Percentiles rank a stretch among this genome's conserved stretches.
Conservation (phyloP, 257 asterid genomes). For the Jaltomata sinuosa region DNA sequence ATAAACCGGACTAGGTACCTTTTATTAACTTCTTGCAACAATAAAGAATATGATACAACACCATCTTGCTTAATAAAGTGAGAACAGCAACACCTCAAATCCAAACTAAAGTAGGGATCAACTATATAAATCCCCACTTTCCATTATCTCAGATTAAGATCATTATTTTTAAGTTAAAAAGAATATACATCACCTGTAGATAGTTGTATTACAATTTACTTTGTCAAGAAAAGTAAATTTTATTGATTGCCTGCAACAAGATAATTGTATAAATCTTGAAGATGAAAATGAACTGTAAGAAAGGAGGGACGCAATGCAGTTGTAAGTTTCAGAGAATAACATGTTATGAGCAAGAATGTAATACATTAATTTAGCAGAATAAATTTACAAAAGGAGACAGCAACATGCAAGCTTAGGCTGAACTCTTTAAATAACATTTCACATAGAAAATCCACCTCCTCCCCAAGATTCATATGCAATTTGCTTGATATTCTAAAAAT, state of each 20-base stretch:
- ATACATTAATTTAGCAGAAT: not conserved
- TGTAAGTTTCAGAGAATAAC: not conserved
- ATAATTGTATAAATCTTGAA: not conserved
- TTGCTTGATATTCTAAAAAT: not conserved
- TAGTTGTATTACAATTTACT: not conserved
- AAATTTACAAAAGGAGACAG: not conserved
- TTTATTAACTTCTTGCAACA: not conserved
- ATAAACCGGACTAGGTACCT: not conserved
- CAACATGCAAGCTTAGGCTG: not conserved
- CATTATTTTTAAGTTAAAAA: not conserved
- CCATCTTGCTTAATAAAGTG: not conserved
- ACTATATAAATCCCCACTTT: not conserved
- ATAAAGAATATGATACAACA: not conserved
- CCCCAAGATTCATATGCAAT: not conserved
- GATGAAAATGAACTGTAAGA: not conserved
- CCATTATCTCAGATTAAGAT: not conserved
- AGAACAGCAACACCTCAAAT: not conserved
- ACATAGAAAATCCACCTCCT: not conserved
- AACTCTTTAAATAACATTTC: not conserved
- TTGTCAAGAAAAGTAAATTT: not conserved
- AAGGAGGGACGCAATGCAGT: not conserved
- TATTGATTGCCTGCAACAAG: not conserved
- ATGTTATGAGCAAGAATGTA: not conserved
- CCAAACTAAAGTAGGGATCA: not conserved
- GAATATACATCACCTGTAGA: not conserved